These are phyloP conservation scores for Tuber indicum DNA, from an alignment of 495 filamentous ascomycete genomes.

Conservation along the genomic window DNA sequence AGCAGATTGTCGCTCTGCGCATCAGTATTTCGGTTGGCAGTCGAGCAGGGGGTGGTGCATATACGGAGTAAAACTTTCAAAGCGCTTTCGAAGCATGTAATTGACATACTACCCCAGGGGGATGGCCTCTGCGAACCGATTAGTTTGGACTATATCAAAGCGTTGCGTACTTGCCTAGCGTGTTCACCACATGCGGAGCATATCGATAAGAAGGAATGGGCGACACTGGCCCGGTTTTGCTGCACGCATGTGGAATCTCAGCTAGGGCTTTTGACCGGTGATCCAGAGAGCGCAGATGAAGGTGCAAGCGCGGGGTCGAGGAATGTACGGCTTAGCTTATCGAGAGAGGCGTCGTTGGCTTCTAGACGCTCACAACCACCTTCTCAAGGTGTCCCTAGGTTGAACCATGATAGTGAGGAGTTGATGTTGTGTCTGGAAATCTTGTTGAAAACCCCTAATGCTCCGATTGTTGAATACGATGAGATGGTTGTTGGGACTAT, in stretches of 20 bases:
- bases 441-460: slow-evolving; percentile 62
- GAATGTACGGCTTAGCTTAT: slow-evolving; percentile 35
- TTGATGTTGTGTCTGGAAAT: slow-evolving; percentile 60
- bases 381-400: slow-evolving; percentile 32
- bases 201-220: slow-evolving; percentile 61
- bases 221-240: slow-evolving; percentile 32
- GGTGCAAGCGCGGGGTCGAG: slow-evolving; percentile 28
- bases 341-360: slow-evolving; percentile 37
- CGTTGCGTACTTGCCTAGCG: slow-evolving; percentile 61
- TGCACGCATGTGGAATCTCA: slow-evolving; percentile 41
- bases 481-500: slow-evolving; percentile 54
- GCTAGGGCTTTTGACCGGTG: slow-evolving; percentile 39
- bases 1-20: slow-evolving; percentile 63
- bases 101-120: slow-evolving; percentile 61
- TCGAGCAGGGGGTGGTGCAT: slow-evolving; percentile 60
- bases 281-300: slow-evolving; percentile 15
- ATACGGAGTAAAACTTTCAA: slow-evolving; percentile 69
- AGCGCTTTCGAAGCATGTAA: slow-evolving; percentile 72
- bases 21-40: slow-evolving; percentile 61
- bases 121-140: slow-evolving; percentile 66
- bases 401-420: slow-evolving; percentile 48
- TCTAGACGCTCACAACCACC: slow-evolving; percentile 41
- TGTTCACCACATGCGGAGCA: slow-evolving; percentile 72
- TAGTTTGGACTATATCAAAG: slow-evolving; percentile 69
- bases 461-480: slow-evolving; percentile 58